Conservation (phyloP, 371 early-diverging fungal species). For the Basidiobolus meristosporus region DNA sequence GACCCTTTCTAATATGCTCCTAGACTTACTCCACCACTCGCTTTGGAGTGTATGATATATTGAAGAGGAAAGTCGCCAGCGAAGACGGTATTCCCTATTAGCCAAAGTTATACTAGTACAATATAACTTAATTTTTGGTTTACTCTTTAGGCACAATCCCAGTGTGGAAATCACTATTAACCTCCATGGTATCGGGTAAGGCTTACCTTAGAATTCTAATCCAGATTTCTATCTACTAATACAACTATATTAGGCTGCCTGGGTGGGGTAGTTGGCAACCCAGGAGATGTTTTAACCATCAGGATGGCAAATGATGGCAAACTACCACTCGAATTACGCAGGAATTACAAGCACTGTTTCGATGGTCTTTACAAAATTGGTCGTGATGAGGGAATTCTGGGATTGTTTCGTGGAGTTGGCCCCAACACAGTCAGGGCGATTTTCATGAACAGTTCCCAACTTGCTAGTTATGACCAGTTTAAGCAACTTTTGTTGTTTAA, state of each 20-base stretch:
- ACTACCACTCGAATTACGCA: slow-evolving; percentile 29
- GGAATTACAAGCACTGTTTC: slow-evolving; percentile 57
- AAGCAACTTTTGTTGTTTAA: slow-evolving; percentile 36
- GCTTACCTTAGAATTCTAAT: background rate
- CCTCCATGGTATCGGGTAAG: background rate
- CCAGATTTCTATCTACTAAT: slow-evolving; percentile 8
- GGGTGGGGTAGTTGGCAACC: slow-evolving; percentile 65
- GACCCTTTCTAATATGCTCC: background rate
- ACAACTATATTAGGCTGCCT: slow-evolving; percentile 49
- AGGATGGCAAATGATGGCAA: slow-evolving; percentile 74
- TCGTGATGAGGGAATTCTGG: slow-evolving; percentile 36
- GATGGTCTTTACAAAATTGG: slow-evolving; percentile 49
- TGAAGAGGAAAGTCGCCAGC: slow-evolving; percentile 23
- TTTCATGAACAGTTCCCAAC: slow-evolving; percentile 57
- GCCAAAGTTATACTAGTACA: background rate
- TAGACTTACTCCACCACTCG: slow-evolving; percentile 60
- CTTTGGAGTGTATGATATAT: slow-evolving; percentile 51
- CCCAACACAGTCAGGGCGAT: slow-evolving; percentile 60
- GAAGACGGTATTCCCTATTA: slow-evolving; percentile 7
- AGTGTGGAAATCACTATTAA: background rate
- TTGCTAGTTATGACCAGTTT: slow-evolving; percentile 51
- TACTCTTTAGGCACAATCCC: background rate
- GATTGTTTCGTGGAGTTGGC: slow-evolving; percentile 47
- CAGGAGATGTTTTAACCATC: slow-evolving; percentile 70
- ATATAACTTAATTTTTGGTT: background rate